A percentile compares a stretch with the other conserved stretches of the same genome.
Evolutionary conservation across 2,329 filamentous ascomycete genomes (phyloP).

Genomic region (Exophiala mesophila): DNA sequence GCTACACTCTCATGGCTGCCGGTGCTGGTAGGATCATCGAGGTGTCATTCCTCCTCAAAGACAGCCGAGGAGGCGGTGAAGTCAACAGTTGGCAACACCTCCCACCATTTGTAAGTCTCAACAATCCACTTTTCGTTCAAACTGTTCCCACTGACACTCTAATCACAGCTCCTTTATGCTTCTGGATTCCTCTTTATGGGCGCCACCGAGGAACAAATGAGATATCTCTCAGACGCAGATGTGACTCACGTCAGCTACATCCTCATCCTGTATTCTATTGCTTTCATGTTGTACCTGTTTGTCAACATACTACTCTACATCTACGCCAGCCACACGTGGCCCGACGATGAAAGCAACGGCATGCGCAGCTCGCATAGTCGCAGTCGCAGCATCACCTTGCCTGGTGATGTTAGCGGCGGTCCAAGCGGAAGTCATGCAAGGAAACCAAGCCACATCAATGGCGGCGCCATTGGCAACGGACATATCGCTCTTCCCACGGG

Average conservation of each 20-base stretch:
- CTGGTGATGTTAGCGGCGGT: conserved; percentile 3
- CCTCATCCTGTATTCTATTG: conserved; percentile 82
- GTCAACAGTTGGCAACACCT: conserved; percentile 69
- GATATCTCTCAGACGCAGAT: conserved; percentile 63
- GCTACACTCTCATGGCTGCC: conserved; percentile 90
- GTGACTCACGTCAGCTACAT: conserved; percentile 91
- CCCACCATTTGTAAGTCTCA: conserved; percentile 60
- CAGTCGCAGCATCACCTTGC: conserved; percentile 17
- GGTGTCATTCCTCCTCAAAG: conserved; percentile 78
- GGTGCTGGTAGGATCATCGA: conserved; percentile 83
- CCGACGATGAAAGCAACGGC: conserved; percentile 31
- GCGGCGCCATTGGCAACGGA: conserved; percentile 20
- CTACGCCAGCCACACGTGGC: conserved; percentile 63
- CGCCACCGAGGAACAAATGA: conserved; percentile 94
- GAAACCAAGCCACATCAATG: conserved; percentile 8
- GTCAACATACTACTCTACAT: conserved; percentile 78
- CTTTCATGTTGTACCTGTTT: conserved; percentile 88
- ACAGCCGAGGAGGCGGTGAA: conserved; percentile 64
- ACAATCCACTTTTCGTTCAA: neutral
- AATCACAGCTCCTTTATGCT: conserved; percentile 71
- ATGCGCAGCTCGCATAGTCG: conserved; percentile 3
- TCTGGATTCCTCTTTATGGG: conserved; percentile 97
- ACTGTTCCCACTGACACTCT: conserved; percentile 25
- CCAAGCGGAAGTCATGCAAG: conserved; percentile 4
- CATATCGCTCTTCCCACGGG: conserved; percentile 25